A percentile compares a stretch with the other conserved stretches of the same genome.
Conservation (phyloP, 345 rosid species). For the Eucalyptus curtisii region DNA sequence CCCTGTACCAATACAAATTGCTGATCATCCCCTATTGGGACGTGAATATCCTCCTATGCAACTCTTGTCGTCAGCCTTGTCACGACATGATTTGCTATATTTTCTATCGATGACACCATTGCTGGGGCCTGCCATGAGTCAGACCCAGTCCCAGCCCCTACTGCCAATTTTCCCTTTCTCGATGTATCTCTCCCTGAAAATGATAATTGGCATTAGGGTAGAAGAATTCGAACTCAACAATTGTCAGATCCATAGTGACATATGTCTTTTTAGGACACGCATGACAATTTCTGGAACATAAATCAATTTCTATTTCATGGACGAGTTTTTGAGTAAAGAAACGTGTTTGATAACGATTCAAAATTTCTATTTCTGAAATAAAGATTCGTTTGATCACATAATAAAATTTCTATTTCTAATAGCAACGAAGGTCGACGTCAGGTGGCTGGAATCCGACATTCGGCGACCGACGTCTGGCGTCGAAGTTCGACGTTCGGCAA, state of each 20-base stretch:
- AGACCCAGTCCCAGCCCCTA: fast-evolving
- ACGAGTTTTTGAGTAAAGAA: fast-evolving
- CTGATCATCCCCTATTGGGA: neutral
- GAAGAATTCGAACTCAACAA: neutral
- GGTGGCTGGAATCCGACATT: no score
- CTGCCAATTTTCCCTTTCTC: neutral
- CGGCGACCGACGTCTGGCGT: fast-evolving
- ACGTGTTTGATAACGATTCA: fast-evolving
- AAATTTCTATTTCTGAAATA: no score
- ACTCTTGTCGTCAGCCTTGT: neutral
- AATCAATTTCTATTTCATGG: no score
- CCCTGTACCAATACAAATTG: neutral
- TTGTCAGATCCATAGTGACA: neutral
- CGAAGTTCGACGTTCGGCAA: fast-evolving
- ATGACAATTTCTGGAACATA: fast-evolving
- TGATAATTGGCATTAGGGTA: neutral
- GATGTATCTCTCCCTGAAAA: neutral
- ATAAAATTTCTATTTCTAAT: fast-evolving
- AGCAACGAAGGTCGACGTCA: fast-evolving
- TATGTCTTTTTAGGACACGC: fast-evolving
- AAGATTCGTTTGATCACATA: no score
- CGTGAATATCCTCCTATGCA: neutral
- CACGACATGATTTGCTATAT: fast-evolving
- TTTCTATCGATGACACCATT: neutral
- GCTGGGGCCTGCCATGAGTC: neutral